These are phyloP conservation scores for Xanthoconium stramineum DNA, from an alignment of 768 basidiomycete genomes.

Conservation along the genomic window DNA sequence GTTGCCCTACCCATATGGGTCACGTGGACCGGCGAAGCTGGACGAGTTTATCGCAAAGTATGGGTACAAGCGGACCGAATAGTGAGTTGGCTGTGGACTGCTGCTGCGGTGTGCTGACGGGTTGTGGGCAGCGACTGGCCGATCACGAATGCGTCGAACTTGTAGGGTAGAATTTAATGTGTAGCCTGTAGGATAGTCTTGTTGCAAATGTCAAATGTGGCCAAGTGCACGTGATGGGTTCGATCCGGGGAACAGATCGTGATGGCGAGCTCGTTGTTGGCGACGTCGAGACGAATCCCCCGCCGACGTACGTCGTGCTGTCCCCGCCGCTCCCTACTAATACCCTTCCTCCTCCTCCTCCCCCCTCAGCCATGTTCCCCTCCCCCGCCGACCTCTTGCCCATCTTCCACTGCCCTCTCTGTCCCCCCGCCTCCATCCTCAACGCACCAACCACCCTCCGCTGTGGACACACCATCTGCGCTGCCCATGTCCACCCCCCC, in stretches of 20 bases:
- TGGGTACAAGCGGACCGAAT: conserved; percentile 75
- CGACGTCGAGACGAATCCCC: conserved; percentile 25
- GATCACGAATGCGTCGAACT: conserved; percentile 21
- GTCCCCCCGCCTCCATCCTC: conserved; percentile 37
- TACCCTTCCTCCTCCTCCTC: background rate
- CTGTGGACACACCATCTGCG: conserved; percentile 85
- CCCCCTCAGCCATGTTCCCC: conserved; percentile 17
- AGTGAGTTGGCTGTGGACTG: conserved; percentile 52
- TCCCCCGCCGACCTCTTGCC: conserved; percentile 30
- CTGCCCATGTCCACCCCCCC: conserved; percentile 41
- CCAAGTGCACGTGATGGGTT: conserved; percentile 24
- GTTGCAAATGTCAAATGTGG: conserved; percentile 4
- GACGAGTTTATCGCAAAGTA: conserved; percentile 71
- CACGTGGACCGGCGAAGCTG: conserved; percentile 86
- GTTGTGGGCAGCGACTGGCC: conserved; percentile 26
- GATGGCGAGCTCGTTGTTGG: conserved; percentile 21
- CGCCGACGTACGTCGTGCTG: conserved; percentile 26
- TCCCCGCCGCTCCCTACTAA: conserved; percentile 4
- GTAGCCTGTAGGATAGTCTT: background rate
- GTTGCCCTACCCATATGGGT: conserved; percentile 84
- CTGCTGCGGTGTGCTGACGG: background rate
- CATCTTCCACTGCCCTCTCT: conserved; percentile 55
- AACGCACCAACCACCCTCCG: conserved; percentile 53
- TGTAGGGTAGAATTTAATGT: conserved; percentile 11
- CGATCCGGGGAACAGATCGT: conserved; percentile 30